Percentiles rank a stretch among this genome's conserved stretches.
Conservation (phyloP, 192 early-diverging fungal species). For the Tieghemiomyces parasiticus region DNA sequence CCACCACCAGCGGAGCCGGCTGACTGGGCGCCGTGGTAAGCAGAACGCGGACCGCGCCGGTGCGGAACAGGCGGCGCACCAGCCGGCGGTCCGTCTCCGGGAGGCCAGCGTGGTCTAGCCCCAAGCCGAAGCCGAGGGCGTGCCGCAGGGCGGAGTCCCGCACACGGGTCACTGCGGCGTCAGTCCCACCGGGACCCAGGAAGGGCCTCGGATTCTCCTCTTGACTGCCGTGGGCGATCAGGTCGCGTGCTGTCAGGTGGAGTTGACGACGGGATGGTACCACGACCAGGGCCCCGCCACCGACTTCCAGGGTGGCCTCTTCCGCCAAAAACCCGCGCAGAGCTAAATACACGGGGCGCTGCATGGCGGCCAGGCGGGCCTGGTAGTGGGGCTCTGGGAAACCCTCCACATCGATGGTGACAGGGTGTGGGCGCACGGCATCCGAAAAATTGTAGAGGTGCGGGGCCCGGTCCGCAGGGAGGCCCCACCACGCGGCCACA, state of each 20-base stretch:
- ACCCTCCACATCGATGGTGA: conserved; percentile 95
- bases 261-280: conserved; percentile 96
- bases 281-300: conserved; percentile 95
- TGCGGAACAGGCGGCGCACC: conserved; percentile 87
- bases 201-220: conserved; percentile 89
- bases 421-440: conserved; percentile 90
- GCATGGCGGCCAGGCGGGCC: conserved; percentile 97
- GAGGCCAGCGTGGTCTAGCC: conserved; percentile 92
- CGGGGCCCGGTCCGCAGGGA: conserved; percentile 30
- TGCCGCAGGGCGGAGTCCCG: conserved; percentile 66
- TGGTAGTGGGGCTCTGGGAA: conserved; percentile 95
- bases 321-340: no score
- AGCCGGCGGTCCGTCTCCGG: conserved; percentile 72
- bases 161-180: conserved; percentile 49
- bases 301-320: no score
- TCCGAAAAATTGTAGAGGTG: conserved; percentile 96
- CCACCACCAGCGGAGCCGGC: conserved; percentile 91
- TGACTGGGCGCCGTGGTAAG: conserved; percentile 93
- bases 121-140: conserved; percentile 88
- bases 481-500: conserved; percentile 94
- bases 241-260: conserved; percentile 87
- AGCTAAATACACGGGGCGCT: conserved; percentile 88
- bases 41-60: conserved; percentile 90
- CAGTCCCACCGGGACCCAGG: conserved; percentile 54
- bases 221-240: conserved; percentile 82